These are phyloP conservation scores for Clathrospora elynae DNA, from an alignment of 2,329 filamentous ascomycete genomes.

Conservation along the genomic window DNA sequence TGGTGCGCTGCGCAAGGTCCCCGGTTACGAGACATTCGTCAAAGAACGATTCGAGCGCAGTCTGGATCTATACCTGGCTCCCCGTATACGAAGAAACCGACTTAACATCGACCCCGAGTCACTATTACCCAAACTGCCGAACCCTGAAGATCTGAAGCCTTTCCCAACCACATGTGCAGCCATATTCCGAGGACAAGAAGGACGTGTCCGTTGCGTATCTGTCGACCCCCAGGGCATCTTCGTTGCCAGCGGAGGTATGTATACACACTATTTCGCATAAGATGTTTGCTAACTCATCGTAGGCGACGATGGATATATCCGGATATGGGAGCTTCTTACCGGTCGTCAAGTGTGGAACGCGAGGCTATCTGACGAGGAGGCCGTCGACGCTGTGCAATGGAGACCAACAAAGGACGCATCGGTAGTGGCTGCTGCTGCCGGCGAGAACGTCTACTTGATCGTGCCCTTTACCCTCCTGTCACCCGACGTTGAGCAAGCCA, in stretches of 20 bases:
- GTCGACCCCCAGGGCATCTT: constrained; percentile 85
- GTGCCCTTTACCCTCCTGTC: constrained; percentile 70
- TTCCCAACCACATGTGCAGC: constrained; percentile 92
- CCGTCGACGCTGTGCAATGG: constrained; percentile 88
- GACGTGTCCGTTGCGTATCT: constrained; percentile 80
- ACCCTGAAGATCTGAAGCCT: constrained; percentile 88
- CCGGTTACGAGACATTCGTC: constrained; percentile 85
- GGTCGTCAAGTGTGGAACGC: constrained; percentile 87
- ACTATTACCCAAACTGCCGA: constrained; percentile 87
- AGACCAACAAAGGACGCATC: constrained; percentile 79
- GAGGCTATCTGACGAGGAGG: constrained; percentile 74
- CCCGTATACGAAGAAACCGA: constrained; percentile 87
- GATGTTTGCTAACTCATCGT: no score
- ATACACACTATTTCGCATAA: no score
- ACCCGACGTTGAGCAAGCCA: constrained; percentile 73
- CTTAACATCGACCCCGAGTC: constrained; percentile 96
- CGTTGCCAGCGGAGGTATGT: constrained; percentile 87
- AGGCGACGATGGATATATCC: constrained; percentile 92
- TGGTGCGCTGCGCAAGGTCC: constrained; percentile 84
- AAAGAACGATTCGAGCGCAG: constrained; percentile 97
- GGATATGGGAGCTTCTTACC: constrained; percentile 86
- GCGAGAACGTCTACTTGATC: constrained; percentile 84
- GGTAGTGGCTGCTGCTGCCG: constrained; percentile 81
- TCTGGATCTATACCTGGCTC: constrained; percentile 92
- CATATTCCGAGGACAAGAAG: constrained; percentile 85